Percentiles rank a stretch among this genome's conserved stretches.
Conservation (phyloP, 1,139 yeast species). For the Scheffersomyces segobiensis region DNA sequence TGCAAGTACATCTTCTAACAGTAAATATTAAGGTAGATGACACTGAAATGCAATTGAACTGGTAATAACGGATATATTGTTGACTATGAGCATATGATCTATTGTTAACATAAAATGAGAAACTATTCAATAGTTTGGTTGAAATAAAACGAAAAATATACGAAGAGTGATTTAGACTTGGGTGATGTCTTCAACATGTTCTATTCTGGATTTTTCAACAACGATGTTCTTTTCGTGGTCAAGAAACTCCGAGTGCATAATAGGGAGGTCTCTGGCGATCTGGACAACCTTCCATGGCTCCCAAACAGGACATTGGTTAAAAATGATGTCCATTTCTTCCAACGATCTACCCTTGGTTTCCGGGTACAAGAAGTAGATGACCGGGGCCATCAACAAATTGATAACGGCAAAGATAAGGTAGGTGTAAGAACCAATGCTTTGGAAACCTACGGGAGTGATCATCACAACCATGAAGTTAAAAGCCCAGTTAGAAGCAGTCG, state of each 20-base stretch:
- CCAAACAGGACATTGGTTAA: constrained; percentile 36
- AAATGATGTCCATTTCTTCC: constrained; percentile 64
- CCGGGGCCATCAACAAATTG: constrained; percentile 53
- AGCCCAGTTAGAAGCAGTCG: constrained; percentile 40
- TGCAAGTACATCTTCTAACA: no score
- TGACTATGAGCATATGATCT: background rate
- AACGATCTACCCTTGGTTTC: constrained; percentile 61
- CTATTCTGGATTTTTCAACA: constrained; percentile 2
- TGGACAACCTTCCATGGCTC: constrained; percentile 41
- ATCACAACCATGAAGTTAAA: constrained; percentile 36
- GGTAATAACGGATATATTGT: no score
- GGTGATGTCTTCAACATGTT: background rate
- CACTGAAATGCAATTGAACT: background rate
- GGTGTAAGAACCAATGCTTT: constrained; percentile 32
- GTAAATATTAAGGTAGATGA: background rate
- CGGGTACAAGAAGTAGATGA: constrained; percentile 55
- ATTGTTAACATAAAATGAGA: no score
- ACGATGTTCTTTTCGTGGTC: constrained; percentile 5
- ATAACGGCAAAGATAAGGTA: constrained; percentile 37
- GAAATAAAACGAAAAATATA: background rate
- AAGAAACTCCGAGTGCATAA: constrained; percentile 21
- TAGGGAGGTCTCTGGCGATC: constrained; percentile 36
- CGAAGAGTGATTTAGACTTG: background rate
- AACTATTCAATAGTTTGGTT: background rate
- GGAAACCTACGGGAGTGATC: constrained; percentile 38